Percentiles rank a stretch among this genome's conserved stretches.
Conservation (phyloP, 176 grass and related monocot genomes). For the Eragrostis curvula region DNA sequence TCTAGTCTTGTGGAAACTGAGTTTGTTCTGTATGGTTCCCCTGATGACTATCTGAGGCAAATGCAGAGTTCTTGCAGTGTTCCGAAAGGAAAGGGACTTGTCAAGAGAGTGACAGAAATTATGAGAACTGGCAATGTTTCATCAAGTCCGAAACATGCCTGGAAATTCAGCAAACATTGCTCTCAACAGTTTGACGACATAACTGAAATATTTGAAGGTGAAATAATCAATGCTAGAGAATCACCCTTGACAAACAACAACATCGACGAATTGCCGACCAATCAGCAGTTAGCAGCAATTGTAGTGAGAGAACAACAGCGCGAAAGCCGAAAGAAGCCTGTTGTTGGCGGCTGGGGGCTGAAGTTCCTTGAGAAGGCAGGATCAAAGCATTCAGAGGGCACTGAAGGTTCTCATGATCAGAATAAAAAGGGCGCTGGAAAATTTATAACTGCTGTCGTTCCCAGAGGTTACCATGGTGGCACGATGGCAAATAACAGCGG, state of each 20-base stretch:
- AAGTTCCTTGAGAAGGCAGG: constrained; percentile 80
- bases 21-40: constrained; percentile 76
- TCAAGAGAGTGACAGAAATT: constrained; percentile 69
- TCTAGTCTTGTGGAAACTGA: constrained; percentile 58
- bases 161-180: constrained; percentile 45
- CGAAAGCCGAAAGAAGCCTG: constrained; percentile 24
- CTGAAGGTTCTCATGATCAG: neutral
- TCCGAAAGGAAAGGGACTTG: constrained; percentile 60
- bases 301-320: constrained; percentile 54
- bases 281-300: constrained; percentile 69
- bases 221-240: constrained; percentile 41
- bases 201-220: constrained; percentile 24
- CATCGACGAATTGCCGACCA: constrained; percentile 48
- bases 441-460: constrained; percentile 57
- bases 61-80: constrained; percentile 42
- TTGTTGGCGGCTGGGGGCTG: constrained; percentile 79
- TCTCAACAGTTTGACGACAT: constrained; percentile 46
- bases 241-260: constrained; percentile 23
- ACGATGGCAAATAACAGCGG: constrained; percentile 14
- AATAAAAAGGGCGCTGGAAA: constrained; percentile 24
- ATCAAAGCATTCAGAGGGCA: neutral
- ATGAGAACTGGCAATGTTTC: constrained; percentile 58
- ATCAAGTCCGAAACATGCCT: constrained; percentile 48
- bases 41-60: constrained; percentile 56
- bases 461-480: constrained; percentile 74